phyloP scores from a whole-genome alignment of 1,139 yeast species.

The Candida tunisiensis region DNA sequence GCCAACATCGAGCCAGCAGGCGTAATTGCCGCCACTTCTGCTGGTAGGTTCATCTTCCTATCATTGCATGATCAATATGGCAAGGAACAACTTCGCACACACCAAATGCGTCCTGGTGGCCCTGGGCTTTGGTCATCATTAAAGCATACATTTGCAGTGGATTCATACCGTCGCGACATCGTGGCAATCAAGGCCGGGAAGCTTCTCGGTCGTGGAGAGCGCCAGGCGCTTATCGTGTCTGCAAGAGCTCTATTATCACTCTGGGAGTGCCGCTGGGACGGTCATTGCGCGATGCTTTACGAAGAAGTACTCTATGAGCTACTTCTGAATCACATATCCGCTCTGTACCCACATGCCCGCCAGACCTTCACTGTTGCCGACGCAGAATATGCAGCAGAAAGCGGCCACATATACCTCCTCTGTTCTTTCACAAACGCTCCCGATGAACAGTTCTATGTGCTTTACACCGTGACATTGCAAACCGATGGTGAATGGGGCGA shows the following conservation, averaged over 20 bases:
- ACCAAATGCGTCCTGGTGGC: slow-evolving; percentile 14
- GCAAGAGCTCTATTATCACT: slow-evolving; percentile 26
- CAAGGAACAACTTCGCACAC: slow-evolving; percentile 25
- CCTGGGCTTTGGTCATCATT: slow-evolving; percentile 15
- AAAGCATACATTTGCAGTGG: slow-evolving; percentile 13
- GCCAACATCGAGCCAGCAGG: slow-evolving; percentile 66
- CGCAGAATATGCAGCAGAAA: slow-evolving; percentile 16
- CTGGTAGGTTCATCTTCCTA: slow-evolving; percentile 47
- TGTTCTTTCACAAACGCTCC: slow-evolving; percentile 22
- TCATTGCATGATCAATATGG: slow-evolving; percentile 56
- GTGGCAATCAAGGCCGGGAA: slow-evolving; percentile 44
- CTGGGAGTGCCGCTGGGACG: slow-evolving; percentile 31
- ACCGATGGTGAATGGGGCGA: slow-evolving; percentile 32
- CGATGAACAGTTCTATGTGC: slow-evolving; percentile 25
- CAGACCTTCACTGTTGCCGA: slow-evolving; percentile 34
- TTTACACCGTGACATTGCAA: slow-evolving; percentile 30
- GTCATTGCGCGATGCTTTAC: slow-evolving; percentile 22
- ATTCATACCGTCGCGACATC: slow-evolving; percentile 28
- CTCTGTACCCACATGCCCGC: slow-evolving; percentile 26
- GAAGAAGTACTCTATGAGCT: slow-evolving; percentile 21
- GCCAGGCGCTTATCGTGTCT: slow-evolving; percentile 25
- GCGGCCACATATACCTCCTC: slow-evolving; percentile 33
- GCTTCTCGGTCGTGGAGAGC: slow-evolving; percentile 35
- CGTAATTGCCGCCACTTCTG: slow-evolving; percentile 50
- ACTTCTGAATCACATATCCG: slow-evolving; percentile 23